Evolutionary conservation across 1,139 yeast species (phyloP).

Genomic region (Saccharomycopsis hybrid): DNA sequence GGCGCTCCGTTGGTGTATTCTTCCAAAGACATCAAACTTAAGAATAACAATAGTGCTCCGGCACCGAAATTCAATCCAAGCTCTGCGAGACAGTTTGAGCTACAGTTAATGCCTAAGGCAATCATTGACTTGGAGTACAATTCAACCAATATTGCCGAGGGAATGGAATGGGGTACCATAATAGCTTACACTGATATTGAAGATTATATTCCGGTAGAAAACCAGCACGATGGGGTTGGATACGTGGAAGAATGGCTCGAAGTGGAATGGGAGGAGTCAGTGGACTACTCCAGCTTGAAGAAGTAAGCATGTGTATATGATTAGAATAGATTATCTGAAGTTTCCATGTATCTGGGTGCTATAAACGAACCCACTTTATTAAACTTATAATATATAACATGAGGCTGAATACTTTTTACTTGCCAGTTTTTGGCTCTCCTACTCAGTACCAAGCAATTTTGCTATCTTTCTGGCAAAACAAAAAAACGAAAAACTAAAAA

Average conservation of each 20-base stretch:
- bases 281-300: conserved; percentile 9
- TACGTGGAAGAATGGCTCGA: conserved; percentile 90
- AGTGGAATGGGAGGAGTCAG: conserved; percentile 79
- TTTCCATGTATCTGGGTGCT: too few relatives aligned
- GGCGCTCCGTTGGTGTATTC: conserved; percentile 73
- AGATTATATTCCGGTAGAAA: conserved; percentile 51
- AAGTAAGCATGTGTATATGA: not conserved
- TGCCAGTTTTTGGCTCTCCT: too few relatives aligned
- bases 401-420: not conserved
- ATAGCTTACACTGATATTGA: conserved; percentile 74
- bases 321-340: too few relatives aligned
- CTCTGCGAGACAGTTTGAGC: conserved; percentile 61
- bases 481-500: too few relatives aligned
- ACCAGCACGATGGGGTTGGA: conserved; percentile 60
- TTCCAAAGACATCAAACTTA: conserved; percentile 41
- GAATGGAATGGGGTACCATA: conserved; percentile 98
- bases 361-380: too few relatives aligned
- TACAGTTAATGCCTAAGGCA: conserved; percentile 92
- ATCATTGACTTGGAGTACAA: conserved; percentile 70
- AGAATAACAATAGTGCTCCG: conserved; percentile 36
- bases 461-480: too few relatives aligned
- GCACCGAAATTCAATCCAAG: conserved; percentile 57
- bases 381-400: not conserved
- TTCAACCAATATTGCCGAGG: conserved; percentile 45
- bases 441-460: too few relatives aligned